Conservation (phyloP, 345 rosid genomes). For the Lepidium didymum region DNA sequence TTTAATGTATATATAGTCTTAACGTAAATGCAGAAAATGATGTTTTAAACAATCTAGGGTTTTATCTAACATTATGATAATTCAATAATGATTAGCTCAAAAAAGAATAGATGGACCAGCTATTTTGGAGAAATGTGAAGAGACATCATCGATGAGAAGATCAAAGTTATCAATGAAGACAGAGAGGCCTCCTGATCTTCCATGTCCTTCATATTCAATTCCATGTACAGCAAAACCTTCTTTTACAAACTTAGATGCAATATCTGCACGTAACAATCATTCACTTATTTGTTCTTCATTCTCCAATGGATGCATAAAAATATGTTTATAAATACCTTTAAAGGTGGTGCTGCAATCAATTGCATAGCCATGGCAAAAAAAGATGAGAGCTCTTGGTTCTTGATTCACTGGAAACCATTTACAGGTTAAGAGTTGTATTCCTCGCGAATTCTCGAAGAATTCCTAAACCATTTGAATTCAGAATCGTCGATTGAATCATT, state of each 20-base stretch:
- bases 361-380: constrained; percentile 87
- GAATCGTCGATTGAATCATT: not conserved
- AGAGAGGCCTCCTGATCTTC: constrained; percentile 61
- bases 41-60: not conserved
- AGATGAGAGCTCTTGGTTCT: constrained; percentile 69
- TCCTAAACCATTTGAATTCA: constrained; percentile 30
- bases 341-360: constrained; percentile 91
- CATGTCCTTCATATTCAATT: constrained; percentile 94
- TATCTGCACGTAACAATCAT: constrained; percentile 33
- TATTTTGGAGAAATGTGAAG: constrained; percentile 40
- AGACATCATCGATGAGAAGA: constrained; percentile 52
- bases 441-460: constrained; percentile 47
- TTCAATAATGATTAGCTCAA: not conserved
- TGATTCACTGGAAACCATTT: constrained; percentile 56
- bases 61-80: not conserved
- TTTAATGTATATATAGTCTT: not conserved
- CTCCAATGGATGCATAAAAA: not conserved
- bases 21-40: not conserved
- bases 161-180: constrained; percentile 50
- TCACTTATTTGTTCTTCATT: not conserved
- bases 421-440: constrained; percentile 72
- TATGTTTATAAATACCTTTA: constrained; percentile 41
- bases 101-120: constrained; percentile 38
- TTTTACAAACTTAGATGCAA: constrained; percentile 53
- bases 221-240: constrained; percentile 74